Percentiles rank a stretch among this genome's conserved stretches.
Conservation (phyloP, 768 basidiomycete genomes). For the Suillus bovinus region DNA sequence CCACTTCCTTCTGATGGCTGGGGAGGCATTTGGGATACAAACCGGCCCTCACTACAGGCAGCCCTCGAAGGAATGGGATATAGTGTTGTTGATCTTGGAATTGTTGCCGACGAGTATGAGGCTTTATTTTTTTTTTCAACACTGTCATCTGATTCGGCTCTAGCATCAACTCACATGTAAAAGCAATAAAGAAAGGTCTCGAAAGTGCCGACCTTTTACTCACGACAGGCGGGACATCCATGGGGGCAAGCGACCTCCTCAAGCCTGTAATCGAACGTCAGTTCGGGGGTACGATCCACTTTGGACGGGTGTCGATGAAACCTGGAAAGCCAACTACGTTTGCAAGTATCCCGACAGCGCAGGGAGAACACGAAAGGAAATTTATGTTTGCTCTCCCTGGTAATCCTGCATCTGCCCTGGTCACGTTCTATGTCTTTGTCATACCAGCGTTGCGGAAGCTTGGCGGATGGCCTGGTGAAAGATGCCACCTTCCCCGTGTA, state of each 20-base stretch:
- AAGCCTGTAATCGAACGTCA: constrained; percentile 87
- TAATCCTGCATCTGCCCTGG: constrained; percentile 86
- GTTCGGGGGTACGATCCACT: constrained; percentile 75
- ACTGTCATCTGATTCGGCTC: not conserved
- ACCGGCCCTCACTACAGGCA: constrained; percentile 75
- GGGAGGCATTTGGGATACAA: constrained; percentile 85
- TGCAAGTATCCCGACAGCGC: constrained; percentile 61
- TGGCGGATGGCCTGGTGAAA: constrained; percentile 61
- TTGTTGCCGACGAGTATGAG: constrained; percentile 70
- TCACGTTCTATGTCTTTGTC: constrained; percentile 84
- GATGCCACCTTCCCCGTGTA: constrained; percentile 61
- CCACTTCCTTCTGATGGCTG: constrained; percentile 42
- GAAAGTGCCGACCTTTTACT: constrained; percentile 71
- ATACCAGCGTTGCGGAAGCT: constrained; percentile 74
- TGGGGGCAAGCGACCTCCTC: constrained; percentile 85
- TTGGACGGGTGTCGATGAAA: constrained; percentile 82
- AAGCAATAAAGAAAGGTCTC: constrained; percentile 56
- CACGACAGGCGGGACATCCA: constrained; percentile 89
- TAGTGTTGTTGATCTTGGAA: constrained; percentile 76
- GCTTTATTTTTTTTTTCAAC: constrained; percentile 4
- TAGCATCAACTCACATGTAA: constrained; percentile 60
- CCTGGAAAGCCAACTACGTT: constrained; percentile 92
- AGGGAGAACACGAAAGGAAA: constrained; percentile 40
- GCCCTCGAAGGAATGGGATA: constrained; percentile 74
- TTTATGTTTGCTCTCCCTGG: constrained; percentile 85